Conservation (phyloP, 441 rosid genomes). For the Codiaeum variegatum region DNA sequence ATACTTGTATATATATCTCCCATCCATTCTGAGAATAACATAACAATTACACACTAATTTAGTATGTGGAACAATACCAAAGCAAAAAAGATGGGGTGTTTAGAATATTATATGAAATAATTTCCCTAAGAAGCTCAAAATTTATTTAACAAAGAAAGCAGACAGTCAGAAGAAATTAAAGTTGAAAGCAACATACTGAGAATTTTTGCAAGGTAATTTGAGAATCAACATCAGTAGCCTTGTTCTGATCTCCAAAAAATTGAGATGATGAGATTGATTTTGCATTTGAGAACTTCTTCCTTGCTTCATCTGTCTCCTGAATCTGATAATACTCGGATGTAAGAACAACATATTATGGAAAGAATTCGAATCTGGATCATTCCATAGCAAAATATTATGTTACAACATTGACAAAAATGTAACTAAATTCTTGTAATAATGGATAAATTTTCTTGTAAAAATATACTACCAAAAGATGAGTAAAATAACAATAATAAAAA, state of each 20-base stretch:
- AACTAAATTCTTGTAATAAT: background rate
- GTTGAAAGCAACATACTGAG: conserved; percentile 42
- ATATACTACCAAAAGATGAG: background rate
- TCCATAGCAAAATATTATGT: background rate
- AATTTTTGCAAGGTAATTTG: conserved; percentile 86
- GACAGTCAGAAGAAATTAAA: conserved; percentile 1
- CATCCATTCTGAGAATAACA: too few species aligned
- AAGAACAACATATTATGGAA: background rate
- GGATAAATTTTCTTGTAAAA: background rate
- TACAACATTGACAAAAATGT: background rate
- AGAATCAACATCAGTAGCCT: conserved; percentile 51
- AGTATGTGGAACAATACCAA: too few species aligned
- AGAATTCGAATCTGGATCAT: background rate
- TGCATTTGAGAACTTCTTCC: conserved; percentile 90
- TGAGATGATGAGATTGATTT: conserved; percentile 93
- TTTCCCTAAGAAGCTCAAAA: background rate
- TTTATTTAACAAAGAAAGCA: background rate
- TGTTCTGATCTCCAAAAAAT: conserved; percentile 67
- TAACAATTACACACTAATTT: too few species aligned
- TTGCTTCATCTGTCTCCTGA: conserved; percentile 88
- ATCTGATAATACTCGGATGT: conserved; percentile 38
- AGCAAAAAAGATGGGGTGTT: background rate
- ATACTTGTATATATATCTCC: too few species aligned
- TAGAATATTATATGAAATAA: background rate
- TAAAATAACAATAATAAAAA: background rate